Evolutionary conservation across 2,329 filamentous ascomycete genomes (phyloP), one percentile per base, ranked within the genome.

Genomic region (Stagonosporopsis vannaccii): DNA sequence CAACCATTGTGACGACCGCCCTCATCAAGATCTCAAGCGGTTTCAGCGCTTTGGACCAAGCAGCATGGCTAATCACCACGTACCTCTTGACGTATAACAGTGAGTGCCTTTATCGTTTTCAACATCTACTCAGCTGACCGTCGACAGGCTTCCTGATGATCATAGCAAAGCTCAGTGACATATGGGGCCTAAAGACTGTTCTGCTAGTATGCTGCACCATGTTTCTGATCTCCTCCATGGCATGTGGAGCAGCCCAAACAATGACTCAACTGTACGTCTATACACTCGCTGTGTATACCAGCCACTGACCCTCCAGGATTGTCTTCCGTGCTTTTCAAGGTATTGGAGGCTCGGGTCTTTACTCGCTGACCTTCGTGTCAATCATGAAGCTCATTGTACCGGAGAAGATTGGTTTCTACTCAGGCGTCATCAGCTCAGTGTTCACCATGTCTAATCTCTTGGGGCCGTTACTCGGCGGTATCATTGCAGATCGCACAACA

Each of bases 331-430:
- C 73, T 7, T 68, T 74, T 13, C 80, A 82, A 63, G 80, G 81
- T 8, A 70, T 82, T 1, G 80, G 80, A 7, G 80, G 75, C 9
- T 81, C 79, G 1, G 80, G 79, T 0, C 78, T 81, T n/a, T 81
- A 80, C 57, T 76, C 78, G 4, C 70, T 83, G 35, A 74, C 75
- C 2, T 73, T 73, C 45, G 70, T 75, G 4, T 51, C 67, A 5
- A 66, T 73, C 17, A 60, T 74, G 53, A 70, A 73, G 49, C 58
- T 72, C 20, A 51, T 71, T 32, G 58, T 59, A 1, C 70, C 69
- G 6, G 66, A 71, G 30, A 71, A 73, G 41, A 62, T 71, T 40
- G 68, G 62, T 69, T 58, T 79, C 74, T 61, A 70, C 70, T 59
- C 71, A 6, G 72, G 71, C 3, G 39, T 74, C 2, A 63, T 73